A percentile compares a stretch with the other conserved stretches of the same genome.
phyloP scores from a whole-genome alignment of 371 early-diverging fungal species.

The Mortierella sp. region DNA sequence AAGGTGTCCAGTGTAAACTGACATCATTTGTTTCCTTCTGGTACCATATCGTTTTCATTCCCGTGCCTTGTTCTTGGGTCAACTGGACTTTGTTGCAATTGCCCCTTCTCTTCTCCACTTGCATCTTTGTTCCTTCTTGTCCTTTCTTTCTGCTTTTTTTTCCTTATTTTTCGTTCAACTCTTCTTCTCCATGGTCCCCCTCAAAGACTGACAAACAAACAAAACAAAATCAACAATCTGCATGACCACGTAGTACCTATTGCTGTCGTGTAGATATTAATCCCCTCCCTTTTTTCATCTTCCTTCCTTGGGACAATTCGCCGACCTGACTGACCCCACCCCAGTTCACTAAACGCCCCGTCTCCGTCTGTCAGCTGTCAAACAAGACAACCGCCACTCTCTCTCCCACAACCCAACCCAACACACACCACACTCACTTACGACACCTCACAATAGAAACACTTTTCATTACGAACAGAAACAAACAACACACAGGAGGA shows the following conservation, averaged over 20 bases:
- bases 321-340: background rate
- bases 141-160: background rate
- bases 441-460: background rate
- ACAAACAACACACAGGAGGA: background rate
- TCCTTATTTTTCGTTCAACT: background rate
- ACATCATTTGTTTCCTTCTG: constrained; percentile 7
- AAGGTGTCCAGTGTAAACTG: constrained; percentile 14
- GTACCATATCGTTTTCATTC: background rate
- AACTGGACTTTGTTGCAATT: background rate
- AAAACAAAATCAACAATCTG: background rate
- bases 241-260: constrained; percentile 1
- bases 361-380: background rate
- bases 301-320: background rate
- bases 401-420: no score
- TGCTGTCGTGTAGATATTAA: constrained; percentile 17
- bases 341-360: background rate
- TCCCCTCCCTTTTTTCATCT: background rate
- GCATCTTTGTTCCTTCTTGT: background rate
- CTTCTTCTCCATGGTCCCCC: background rate
- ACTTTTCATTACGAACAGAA: background rate
- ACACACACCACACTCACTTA: background rate
- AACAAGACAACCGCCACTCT: no score
- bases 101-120: background rate
- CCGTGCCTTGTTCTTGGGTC: background rate
- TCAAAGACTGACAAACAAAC: constrained; percentile 2